Conservation (phyloP, 2,329 filamentous ascomycete species). For the Neonectria punicea region DNA sequence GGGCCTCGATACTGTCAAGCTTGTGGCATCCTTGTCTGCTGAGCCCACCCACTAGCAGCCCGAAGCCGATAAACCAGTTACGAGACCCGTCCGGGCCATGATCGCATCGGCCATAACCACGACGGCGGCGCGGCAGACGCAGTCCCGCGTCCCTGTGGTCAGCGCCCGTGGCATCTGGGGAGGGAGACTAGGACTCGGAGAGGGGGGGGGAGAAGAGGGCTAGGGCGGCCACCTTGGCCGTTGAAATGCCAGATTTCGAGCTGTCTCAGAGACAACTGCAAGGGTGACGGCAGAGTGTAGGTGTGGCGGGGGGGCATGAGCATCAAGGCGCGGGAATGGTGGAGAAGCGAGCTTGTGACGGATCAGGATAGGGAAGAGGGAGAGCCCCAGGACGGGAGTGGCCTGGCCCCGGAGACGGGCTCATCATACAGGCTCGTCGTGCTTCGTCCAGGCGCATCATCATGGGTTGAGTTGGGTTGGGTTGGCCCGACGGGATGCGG, state of each 20-base stretch:
- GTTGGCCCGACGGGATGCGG: conserved; percentile 21
- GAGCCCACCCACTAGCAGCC: conserved; percentile 40
- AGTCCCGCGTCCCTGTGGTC: conserved; percentile 25
- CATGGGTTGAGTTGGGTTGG: conserved; percentile 22
- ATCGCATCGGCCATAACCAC: conserved; percentile 29
- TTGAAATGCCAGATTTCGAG: conserved; percentile 45
- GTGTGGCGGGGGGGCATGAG: conserved; percentile 35
- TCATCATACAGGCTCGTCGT: conserved; percentile 26
- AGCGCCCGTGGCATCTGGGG: conserved; percentile 31
- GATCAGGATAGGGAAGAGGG: conserved; percentile 23
- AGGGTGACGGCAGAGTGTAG: conserved; percentile 42
- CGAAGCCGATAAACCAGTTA: conserved; percentile 30
- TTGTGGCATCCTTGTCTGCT: conserved; percentile 38
- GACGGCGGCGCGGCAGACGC: conserved; percentile 19
- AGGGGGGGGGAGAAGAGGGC: not conserved
- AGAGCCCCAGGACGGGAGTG: conserved; percentile 21
- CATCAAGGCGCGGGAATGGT: conserved; percentile 40
- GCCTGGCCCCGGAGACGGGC: conserved; percentile 21
- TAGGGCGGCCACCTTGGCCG: conserved; percentile 35
- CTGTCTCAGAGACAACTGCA: conserved; percentile 43
- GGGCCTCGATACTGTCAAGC: conserved; percentile 39
- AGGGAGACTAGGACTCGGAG: conserved; percentile 26
- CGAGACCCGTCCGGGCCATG: conserved; percentile 29
- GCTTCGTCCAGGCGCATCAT: not conserved
- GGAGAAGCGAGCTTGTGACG: conserved; percentile 36